Evolutionary conservation across 1,139 yeast species (phyloP).

Genomic region (Pichia sp.): DNA sequence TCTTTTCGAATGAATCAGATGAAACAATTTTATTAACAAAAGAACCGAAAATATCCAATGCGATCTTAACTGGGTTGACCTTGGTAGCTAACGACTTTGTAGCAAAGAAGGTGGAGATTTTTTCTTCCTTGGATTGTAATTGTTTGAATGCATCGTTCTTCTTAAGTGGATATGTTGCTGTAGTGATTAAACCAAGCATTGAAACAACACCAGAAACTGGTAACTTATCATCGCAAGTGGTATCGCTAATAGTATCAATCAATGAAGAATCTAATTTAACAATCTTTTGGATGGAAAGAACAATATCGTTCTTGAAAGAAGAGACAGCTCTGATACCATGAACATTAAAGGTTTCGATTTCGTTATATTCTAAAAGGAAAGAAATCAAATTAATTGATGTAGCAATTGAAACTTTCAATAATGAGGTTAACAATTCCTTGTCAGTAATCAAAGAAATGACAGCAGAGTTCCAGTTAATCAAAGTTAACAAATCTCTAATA

Average conservation of each 20-base stretch:
- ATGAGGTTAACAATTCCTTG: slow-evolving; percentile 15
- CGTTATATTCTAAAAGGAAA: slow-evolving; percentile 10
- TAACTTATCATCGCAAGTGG: slow-evolving; percentile 19
- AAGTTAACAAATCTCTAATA: slow-evolving; percentile 50
- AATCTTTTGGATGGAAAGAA: slow-evolving; percentile 25
- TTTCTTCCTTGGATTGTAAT: slow-evolving; percentile 15
- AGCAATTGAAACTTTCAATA: slow-evolving; percentile 18
- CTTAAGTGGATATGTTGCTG: slow-evolving; percentile 4
- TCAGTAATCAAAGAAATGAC: slow-evolving; percentile 23
- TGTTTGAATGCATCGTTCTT: slow-evolving; percentile 9
- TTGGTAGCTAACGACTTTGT: slow-evolving; percentile 47
- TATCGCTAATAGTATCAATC: slow-evolving; percentile 11
- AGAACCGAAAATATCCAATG: slow-evolving; percentile 36
- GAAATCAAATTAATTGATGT: slow-evolving; percentile 21
- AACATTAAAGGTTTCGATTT: slow-evolving; percentile 30
- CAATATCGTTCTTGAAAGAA: slow-evolving; percentile 42
- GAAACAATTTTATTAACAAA: slow-evolving; percentile 45
- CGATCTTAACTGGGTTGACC: slow-evolving; percentile 35
- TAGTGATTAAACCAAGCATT: slow-evolving; percentile 26
- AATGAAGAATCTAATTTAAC: slow-evolving; percentile 17
- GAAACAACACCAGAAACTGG: slow-evolving; percentile 25
- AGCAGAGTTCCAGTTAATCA: slow-evolving; percentile 55
- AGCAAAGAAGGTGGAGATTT: slow-evolving; percentile 30
- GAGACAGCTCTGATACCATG: slow-evolving; percentile 51
- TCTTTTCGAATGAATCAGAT: slow-evolving; percentile 40